Conservation (phyloP, 768 basidiomycete genomes). For the Tremella mesenterica region DNA sequence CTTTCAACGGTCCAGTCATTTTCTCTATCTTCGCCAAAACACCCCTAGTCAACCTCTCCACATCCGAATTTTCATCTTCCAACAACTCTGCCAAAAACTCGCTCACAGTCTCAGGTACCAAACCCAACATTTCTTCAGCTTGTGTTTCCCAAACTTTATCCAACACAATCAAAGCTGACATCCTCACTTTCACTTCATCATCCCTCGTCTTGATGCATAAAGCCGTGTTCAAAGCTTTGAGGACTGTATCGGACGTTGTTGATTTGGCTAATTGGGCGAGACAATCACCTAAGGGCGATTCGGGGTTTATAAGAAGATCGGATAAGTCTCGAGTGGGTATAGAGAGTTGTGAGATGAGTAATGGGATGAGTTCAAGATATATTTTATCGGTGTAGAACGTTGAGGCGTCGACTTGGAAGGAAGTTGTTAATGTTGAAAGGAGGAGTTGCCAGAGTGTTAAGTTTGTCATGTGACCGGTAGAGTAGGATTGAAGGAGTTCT, state of each 20-base stretch:
- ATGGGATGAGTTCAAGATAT: slow-evolving; percentile 52
- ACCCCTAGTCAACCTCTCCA: slow-evolving; percentile 57
- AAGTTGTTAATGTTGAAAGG: slow-evolving; percentile 58
- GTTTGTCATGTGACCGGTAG: slow-evolving; percentile 43
- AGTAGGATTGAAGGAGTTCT: slow-evolving; percentile 55
- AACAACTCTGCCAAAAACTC: slow-evolving; percentile 42
- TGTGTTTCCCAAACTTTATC: slow-evolving; percentile 67
- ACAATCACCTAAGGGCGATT: slow-evolving; percentile 42
- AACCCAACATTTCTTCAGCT: slow-evolving; percentile 72
- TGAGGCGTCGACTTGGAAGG: slow-evolving; percentile 68
- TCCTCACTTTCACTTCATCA: slow-evolving; percentile 61
- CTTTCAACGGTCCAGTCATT: slow-evolving; percentile 37
- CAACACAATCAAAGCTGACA: slow-evolving; percentile 61
- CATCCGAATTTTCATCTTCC: slow-evolving; percentile 71
- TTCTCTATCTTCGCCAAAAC: slow-evolving; percentile 41
- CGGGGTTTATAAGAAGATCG: not conserved
- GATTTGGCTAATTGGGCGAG: slow-evolving; percentile 52
- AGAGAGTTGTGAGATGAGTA: slow-evolving; percentile 58
- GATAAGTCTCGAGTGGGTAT: slow-evolving; percentile 14
- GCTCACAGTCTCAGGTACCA: slow-evolving; percentile 60
- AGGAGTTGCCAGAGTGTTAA: slow-evolving; percentile 57
- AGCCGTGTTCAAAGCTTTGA: slow-evolving; percentile 73
- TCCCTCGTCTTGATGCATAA: slow-evolving; percentile 83
- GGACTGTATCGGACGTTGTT: slow-evolving; percentile 55
- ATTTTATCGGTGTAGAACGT: slow-evolving; percentile 87